These are phyloP conservation scores for Eimeria acervulina DNA, from an alignment of 169 alveolate species.

Conservation along the genomic window DNA sequence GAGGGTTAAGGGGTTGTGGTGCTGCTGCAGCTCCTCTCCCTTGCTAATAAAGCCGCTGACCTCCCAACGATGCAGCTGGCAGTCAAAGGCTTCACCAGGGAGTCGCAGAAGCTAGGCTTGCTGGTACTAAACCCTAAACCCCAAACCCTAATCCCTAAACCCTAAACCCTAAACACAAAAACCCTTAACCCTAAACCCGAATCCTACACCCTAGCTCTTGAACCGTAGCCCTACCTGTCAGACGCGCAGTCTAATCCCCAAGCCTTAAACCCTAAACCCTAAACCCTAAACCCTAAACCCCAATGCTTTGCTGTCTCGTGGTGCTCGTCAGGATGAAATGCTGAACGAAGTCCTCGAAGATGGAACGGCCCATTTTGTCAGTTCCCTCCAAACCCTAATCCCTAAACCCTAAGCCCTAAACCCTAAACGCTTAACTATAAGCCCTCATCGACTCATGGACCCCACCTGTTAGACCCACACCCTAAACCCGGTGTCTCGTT, in stretches of 20 bases:
- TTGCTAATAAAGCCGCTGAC: slow-evolving; percentile 34
- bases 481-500: neutral
- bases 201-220: too few species aligned
- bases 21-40: slow-evolving; percentile 24
- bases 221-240: too few species aligned
- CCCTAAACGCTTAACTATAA: too few species aligned
- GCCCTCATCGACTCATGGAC: too few species aligned
- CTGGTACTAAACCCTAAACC: slow-evolving; percentile 10
- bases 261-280: neutral
- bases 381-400: neutral
- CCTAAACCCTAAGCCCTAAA: neutral
- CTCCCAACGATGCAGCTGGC: slow-evolving; percentile 55
- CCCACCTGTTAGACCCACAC: neutral
- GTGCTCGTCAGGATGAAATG: slow-evolving; percentile 16
- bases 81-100: slow-evolving; percentile 48
- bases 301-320: neutral
- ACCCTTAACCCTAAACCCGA: too few species aligned
- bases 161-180: neutral
- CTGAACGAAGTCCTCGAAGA: slow-evolving; percentile 48
- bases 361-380: slow-evolving; percentile 45
- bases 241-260: too few species aligned
- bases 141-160: neutral
- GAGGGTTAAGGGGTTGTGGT: neutral
- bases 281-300: neutral
- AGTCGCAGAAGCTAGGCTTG: slow-evolving; percentile 41